Percentiles rank a stretch among this genome's conserved stretches.
phyloP scores from a whole-genome alignment of 805 yeast species.

The Candida ortonii region DNA sequence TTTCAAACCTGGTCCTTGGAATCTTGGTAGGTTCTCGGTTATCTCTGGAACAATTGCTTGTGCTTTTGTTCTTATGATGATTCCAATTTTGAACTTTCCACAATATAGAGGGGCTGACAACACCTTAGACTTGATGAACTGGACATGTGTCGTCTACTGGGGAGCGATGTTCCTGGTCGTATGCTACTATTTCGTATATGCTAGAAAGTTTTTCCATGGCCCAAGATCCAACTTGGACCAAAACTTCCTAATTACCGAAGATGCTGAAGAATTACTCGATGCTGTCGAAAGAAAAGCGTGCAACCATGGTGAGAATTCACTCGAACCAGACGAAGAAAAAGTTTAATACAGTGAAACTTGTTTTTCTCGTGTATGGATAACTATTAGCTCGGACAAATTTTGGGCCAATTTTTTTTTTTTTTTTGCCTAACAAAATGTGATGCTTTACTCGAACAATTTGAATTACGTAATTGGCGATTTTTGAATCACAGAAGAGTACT shows the following conservation, averaged over 20 bases:
- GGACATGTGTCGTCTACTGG: slow-evolving; percentile 61
- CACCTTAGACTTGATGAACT: slow-evolving; percentile 49
- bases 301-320: too few relatives aligned
- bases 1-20: slow-evolving; percentile 67
- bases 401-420: too few relatives aligned
- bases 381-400: too few relatives aligned
- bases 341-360: too few relatives aligned
- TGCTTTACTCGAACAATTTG: too few relatives aligned
- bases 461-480: too few relatives aligned
- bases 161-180: slow-evolving; percentile 55
- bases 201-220: slow-evolving; percentile 59
- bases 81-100: slow-evolving; percentile 62
- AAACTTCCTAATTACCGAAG: slow-evolving; percentile 25
- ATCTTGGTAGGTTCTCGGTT: slow-evolving; percentile 51
- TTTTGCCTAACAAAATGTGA: too few relatives aligned
- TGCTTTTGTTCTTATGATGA: slow-evolving; percentile 52
- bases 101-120: slow-evolving; percentile 38
- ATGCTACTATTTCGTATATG: slow-evolving; percentile 50
- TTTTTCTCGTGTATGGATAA: too few relatives aligned
- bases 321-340: too few relatives aligned
- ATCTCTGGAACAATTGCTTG: slow-evolving; percentile 48
- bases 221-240: slow-evolving; percentile 51
- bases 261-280: slow-evolving; percentile 11
- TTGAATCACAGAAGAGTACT: too few relatives aligned
- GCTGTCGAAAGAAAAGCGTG: slow-evolving; percentile 2